Evolutionary conservation across 2,329 filamentous ascomycete genomes (phyloP).

Genomic region (Remersonia thermophila): DNA sequence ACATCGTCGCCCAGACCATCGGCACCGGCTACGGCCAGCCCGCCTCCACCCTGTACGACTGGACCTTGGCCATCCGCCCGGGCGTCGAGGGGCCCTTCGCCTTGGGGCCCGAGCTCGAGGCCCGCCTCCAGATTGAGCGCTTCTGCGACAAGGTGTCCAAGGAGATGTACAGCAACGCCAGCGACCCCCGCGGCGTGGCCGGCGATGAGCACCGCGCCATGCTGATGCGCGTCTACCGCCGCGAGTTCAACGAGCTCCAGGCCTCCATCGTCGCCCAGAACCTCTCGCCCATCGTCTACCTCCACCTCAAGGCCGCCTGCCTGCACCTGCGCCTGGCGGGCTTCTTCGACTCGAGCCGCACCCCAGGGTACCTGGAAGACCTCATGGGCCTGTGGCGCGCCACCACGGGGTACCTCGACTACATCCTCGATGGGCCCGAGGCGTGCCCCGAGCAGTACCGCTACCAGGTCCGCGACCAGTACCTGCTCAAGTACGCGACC

Average conservation of each 20-base stretch:
- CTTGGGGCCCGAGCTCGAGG: slow-evolving; percentile 50
- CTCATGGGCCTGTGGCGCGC: slow-evolving; percentile 65
- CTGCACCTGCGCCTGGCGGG: slow-evolving; percentile 67
- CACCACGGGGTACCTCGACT: slow-evolving; percentile 56
- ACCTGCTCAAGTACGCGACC: slow-evolving; percentile 52
- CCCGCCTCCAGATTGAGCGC: slow-evolving; percentile 57
- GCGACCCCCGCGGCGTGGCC: slow-evolving; percentile 56
- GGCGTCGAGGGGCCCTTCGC: slow-evolving; percentile 48
- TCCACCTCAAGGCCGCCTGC: slow-evolving; percentile 60
- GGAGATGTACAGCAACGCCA: slow-evolving; percentile 67
- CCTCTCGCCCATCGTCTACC: slow-evolving; percentile 44
- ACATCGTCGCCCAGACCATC: slow-evolving; percentile 69
- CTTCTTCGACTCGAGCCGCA: slow-evolving; percentile 67
- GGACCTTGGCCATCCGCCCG: slow-evolving; percentile 51
- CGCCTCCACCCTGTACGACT: slow-evolving; percentile 65
- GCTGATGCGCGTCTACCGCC: slow-evolving; percentile 53
- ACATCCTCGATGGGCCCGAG: slow-evolving; percentile 44
- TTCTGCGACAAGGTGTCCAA: slow-evolving; percentile 69
- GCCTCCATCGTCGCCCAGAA: slow-evolving; percentile 46
- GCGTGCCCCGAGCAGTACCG: slow-evolving; percentile 28
- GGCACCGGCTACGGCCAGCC: slow-evolving; percentile 78
- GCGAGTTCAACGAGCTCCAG: slow-evolving; percentile 52
- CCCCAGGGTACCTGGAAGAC: slow-evolving; percentile 60
- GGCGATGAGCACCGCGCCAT: slow-evolving; percentile 56
- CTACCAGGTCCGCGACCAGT: slow-evolving; percentile 33